phyloP scores from a whole-genome alignment of 2,329 filamentous ascomycete species.

The Chrysoporthe deuterocubensis region DNA sequence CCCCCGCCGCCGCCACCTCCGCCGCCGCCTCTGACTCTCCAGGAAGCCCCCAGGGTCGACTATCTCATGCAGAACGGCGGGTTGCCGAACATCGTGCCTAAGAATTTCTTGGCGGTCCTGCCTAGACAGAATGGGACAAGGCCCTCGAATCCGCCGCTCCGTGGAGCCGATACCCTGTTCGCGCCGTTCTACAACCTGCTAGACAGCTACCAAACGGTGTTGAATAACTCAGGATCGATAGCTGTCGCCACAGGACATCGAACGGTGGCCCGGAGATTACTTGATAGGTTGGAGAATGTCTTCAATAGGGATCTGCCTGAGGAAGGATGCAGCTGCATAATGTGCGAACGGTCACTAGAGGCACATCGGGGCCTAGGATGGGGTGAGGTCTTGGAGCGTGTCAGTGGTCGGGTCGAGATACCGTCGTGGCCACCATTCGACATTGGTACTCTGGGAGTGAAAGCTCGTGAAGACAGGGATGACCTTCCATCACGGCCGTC shows the following conservation, averaged over 20 bases:
- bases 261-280: constrained; percentile 85
- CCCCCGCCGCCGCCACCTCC: constrained; percentile 69
- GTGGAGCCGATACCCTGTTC: constrained; percentile 75
- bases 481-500: constrained; percentile 60
- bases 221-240: constrained; percentile 83
- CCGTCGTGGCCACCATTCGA: constrained; percentile 89
- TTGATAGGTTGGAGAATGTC: constrained; percentile 91
- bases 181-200: constrained; percentile 81
- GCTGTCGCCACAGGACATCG: constrained; percentile 95
- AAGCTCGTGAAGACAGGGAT: constrained; percentile 66
- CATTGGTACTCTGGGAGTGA: constrained; percentile 64
- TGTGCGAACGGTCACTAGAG: constrained; percentile 70
- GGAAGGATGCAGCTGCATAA: constrained; percentile 82
- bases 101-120: constrained; percentile 70
- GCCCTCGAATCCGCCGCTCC: constrained; percentile 66
- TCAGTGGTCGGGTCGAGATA: constrained; percentile 84
- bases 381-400: constrained; percentile 93
- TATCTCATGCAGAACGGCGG: constrained; percentile 92
- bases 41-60: constrained; percentile 81
- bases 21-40: constrained; percentile 71
- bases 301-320: constrained; percentile 91
- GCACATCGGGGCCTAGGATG: constrained; percentile 80
- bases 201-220: constrained; percentile 82
- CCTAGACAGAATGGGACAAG: constrained; percentile 61
- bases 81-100: constrained; percentile 71